These are phyloP conservation scores for Collybiopsis luxurians DNA, from an alignment of 768 basidiomycete species.

Conservation along the genomic window DNA sequence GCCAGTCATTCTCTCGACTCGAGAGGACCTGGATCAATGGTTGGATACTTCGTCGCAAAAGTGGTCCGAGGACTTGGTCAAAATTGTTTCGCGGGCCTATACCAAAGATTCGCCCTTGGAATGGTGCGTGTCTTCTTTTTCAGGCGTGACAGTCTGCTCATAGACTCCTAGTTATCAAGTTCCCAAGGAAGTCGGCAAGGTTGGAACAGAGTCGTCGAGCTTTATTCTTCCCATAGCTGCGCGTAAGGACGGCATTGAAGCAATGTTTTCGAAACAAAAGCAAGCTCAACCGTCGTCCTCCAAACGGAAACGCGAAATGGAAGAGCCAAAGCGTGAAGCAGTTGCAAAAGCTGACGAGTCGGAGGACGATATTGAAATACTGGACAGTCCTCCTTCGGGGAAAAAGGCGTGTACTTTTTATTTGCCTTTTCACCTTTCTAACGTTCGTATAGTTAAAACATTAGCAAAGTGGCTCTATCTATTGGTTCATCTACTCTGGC, in stretches of 20 bases:
- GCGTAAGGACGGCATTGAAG: constrained; percentile 84
- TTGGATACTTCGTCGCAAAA: constrained; percentile 68
- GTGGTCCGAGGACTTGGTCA: constrained; percentile 62
- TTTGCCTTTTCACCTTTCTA: background rate
- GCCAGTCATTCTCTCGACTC: constrained; percentile 71
- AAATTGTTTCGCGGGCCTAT: constrained; percentile 57
- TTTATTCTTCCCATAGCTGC: constrained; percentile 79
- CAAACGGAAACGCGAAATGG: constrained; percentile 19
- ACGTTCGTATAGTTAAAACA: background rate
- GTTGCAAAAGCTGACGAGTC: background rate
- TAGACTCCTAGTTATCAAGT: constrained; percentile 68
- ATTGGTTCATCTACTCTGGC: too few relatives aligned
- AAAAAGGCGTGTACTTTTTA: background rate
- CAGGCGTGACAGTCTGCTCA: background rate
- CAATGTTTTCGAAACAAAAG: constrained; percentile 73
- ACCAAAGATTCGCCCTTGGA: constrained; percentile 51
- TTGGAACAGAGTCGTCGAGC: constrained; percentile 77
- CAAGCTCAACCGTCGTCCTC: constrained; percentile 5
- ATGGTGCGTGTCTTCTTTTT: constrained; percentile 47
- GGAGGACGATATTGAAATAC: constrained; percentile 7
- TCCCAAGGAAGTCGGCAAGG: constrained; percentile 87
- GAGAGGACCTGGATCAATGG: constrained; percentile 67
- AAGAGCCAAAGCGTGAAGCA: constrained; percentile 17
- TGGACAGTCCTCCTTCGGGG: constrained; percentile 5
- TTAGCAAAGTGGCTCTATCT: background rate